A percentile compares a stretch with the other conserved stretches of the same genome.
Evolutionary conservation across 2,329 filamentous ascomycete species (phyloP).

Genomic region (Ophiobolus disseminans): DNA sequence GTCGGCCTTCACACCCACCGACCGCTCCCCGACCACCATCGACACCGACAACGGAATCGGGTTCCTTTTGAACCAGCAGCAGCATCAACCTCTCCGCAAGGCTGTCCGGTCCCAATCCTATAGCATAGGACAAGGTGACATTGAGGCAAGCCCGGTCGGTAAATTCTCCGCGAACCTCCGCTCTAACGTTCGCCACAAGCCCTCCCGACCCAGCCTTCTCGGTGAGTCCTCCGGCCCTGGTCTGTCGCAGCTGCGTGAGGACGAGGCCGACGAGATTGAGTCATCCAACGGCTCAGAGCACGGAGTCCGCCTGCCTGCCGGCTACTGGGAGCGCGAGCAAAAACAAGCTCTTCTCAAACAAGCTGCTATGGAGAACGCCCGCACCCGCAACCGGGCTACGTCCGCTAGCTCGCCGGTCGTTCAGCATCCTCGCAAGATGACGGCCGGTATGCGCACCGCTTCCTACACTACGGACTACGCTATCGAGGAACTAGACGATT

Average conservation of each 20-base stretch:
- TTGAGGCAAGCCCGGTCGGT: constrained; percentile 50
- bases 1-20: constrained; percentile 32
- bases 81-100: constrained; percentile 89
- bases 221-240: constrained; percentile 59
- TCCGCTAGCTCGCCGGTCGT: constrained; percentile 37
- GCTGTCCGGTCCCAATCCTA: constrained; percentile 96
- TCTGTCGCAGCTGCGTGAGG: constrained; percentile 44
- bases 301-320: constrained; percentile 50
- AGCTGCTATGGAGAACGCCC: constrained; percentile 46
- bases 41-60: constrained; percentile 59
- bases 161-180: constrained; percentile 59
- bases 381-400: constrained; percentile 40
- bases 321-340: constrained; percentile 43
- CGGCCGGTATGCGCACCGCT: constrained; percentile 63
- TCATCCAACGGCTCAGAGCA: constrained; percentile 64
- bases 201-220: constrained; percentile 78
- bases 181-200: constrained; percentile 72
- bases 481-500: constrained; percentile 75
- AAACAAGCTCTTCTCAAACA: constrained; percentile 46
- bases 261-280: constrained; percentile 69
- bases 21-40: constrained; percentile 35
- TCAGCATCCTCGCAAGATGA: constrained; percentile 38
- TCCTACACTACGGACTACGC: constrained; percentile 71
- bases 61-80: constrained; percentile 50
- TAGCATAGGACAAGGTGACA: constrained; percentile 88